These are phyloP conservation scores for Aphanocladium album DNA, from an alignment of 2,329 filamentous ascomycete genomes.

Conservation along the genomic window DNA sequence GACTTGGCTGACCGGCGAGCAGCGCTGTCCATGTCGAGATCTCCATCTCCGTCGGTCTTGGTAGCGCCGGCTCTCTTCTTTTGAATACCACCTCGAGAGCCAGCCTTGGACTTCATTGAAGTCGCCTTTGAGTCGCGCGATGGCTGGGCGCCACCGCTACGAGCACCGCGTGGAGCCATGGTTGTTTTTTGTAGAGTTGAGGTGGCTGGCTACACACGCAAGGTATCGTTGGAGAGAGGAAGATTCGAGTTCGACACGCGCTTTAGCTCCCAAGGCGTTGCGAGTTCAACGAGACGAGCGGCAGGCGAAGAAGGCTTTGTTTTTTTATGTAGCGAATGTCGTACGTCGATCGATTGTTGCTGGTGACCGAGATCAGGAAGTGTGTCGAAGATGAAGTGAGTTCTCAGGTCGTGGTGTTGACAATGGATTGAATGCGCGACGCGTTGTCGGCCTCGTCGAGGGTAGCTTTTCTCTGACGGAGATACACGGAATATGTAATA, in stretches of 20 bases:
- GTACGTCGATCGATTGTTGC: neutral
- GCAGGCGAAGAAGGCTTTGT: neutral
- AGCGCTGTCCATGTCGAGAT: constrained; percentile 52
- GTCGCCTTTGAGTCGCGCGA: constrained; percentile 29
- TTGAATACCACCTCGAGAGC: constrained; percentile 44
- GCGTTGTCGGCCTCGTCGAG: neutral
- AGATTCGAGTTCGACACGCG: neutral
- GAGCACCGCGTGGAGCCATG: constrained; percentile 19
- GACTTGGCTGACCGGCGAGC: constrained; percentile 30
- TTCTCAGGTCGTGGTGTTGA: neutral
- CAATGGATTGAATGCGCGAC: neutral
- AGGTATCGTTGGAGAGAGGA: neutral
- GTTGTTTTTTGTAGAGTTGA: constrained; percentile 14
- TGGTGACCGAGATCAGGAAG: neutral
- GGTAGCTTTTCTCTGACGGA: neutral
- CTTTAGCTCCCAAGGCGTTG: neutral
- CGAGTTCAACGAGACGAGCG: neutral
- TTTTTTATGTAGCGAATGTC: neutral
- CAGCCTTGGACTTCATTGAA: constrained; percentile 25
- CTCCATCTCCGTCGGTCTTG: constrained; percentile 51
- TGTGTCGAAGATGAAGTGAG: neutral
- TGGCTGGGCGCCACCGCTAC: constrained; percentile 17
- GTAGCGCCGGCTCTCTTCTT: constrained; percentile 39
- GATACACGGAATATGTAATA: neutral
- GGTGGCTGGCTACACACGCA: constrained; percentile 8